Conservation (phyloP, 495 filamentous ascomycete genomes). For the Neurospora sp. region DNA sequence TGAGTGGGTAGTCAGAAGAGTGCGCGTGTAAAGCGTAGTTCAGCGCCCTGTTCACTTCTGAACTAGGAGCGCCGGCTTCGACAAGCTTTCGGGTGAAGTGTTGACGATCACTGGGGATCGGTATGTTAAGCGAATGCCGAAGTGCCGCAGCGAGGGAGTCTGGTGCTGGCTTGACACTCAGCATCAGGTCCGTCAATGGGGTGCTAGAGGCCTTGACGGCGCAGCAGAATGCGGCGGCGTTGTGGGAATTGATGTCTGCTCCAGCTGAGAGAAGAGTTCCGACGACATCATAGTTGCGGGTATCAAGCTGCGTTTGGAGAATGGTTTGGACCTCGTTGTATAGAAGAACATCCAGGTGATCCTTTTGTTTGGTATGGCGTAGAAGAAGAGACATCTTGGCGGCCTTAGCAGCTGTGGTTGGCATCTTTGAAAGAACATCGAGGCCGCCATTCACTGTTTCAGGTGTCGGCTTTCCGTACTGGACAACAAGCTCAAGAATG, state of each 20-base stretch:
- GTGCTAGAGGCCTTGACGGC: slow-evolving; percentile 29
- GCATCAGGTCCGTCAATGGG: slow-evolving; percentile 31
- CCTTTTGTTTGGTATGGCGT: slow-evolving; percentile 25
- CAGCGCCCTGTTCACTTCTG: slow-evolving; percentile 33
- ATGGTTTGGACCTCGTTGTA: slow-evolving; percentile 31
- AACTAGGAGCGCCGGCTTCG: slow-evolving; percentile 26
- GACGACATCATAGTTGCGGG: slow-evolving; percentile 22
- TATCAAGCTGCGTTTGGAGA: slow-evolving; percentile 16
- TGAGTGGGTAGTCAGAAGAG: slow-evolving; percentile 28
- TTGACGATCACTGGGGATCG: slow-evolving; percentile 32
- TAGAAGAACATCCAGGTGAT: slow-evolving; percentile 23
- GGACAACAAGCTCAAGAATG: slow-evolving; percentile 33
- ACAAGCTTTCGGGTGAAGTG: slow-evolving; percentile 32
- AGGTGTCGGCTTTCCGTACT: slow-evolving; percentile 25
- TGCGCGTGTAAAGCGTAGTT: slow-evolving; percentile 31
- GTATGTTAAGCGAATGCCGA: slow-evolving; percentile 33
- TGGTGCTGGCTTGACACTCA: slow-evolving; percentile 20
- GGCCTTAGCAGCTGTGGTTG: slow-evolving; percentile 24
- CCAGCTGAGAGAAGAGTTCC: slow-evolving; percentile 30
- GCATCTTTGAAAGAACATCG: slow-evolving; percentile 19
- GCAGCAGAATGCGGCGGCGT: slow-evolving; percentile 30
- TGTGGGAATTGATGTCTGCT: slow-evolving; percentile 33
- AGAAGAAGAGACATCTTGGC: slow-evolving; percentile 29
- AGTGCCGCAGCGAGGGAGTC: slow-evolving; percentile 28
- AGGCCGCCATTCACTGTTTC: slow-evolving; percentile 25